Evolutionary conservation across 495 filamentous ascomycete genomes (phyloP).

Genomic region (Penicillium paxilli): DNA sequence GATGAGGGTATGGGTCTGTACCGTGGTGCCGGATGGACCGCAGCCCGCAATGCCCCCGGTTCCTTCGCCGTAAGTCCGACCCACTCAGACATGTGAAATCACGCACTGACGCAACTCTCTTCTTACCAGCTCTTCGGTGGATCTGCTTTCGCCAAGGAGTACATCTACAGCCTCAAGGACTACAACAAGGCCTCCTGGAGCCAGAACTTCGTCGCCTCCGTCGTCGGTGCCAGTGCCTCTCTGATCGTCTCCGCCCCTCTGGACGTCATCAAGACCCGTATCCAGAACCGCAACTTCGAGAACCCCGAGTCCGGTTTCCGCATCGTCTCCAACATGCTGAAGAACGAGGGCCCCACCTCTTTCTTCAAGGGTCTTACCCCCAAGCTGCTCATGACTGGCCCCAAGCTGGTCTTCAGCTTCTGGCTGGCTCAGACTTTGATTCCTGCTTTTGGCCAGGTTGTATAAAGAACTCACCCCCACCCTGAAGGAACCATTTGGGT

Average conservation of each 20-base stretch:
- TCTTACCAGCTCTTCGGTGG: slow-evolving; percentile 84
- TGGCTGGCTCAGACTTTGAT: slow-evolving; percentile 97
- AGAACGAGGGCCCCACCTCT: slow-evolving; percentile 76
- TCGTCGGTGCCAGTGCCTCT: slow-evolving; percentile 89
- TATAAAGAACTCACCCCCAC: no score
- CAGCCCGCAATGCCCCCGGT: slow-evolving; percentile 93
- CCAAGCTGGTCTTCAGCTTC: slow-evolving; percentile 99
- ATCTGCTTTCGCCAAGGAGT: slow-evolving; percentile 97
- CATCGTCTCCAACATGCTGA: slow-evolving; percentile 87
- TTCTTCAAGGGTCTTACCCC: slow-evolving; percentile 99
- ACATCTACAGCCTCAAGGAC: slow-evolving; percentile 80
- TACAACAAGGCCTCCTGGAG: slow-evolving; percentile 94
- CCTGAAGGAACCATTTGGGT: no score
- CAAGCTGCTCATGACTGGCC: slow-evolving; percentile 97
- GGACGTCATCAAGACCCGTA: slow-evolving; percentile 98
- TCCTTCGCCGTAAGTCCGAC: slow-evolving; percentile 82
- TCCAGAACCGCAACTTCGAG: slow-evolving; percentile 99
- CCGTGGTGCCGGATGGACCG: slow-evolving; percentile 96
- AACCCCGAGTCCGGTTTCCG: slow-evolving; percentile 91
- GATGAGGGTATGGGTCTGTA: slow-evolving; percentile 98
- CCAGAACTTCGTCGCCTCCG: slow-evolving; percentile 97
- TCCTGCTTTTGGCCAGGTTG: slow-evolving; percentile 62
- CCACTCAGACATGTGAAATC: slow-evolving; percentile 8
- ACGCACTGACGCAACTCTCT: slow-evolving; percentile 13
- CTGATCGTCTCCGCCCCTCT: slow-evolving; percentile 91